Base-by-base conservation (phyloP, 331 rosid genomes). In the Quercus lobata region DNA sequence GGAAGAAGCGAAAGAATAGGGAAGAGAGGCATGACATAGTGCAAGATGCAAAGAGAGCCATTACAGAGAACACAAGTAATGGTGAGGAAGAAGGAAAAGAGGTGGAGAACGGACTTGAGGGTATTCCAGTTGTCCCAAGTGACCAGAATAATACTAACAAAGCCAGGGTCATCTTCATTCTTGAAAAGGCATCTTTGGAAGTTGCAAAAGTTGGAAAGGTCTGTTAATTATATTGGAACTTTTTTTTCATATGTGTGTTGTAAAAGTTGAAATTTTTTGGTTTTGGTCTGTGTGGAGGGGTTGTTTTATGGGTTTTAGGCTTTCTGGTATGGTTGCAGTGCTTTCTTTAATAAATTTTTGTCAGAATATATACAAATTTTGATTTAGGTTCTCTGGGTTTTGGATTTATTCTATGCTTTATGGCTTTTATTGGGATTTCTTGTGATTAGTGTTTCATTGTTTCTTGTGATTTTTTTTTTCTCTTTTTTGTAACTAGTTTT, bases 121-220 rank as follows among this genome's bases (percentile, higher is more conserved):
- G 88, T 34, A 88, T 90, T 53, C 87, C 91, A 3, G 22, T 88
- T 22, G 83, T 73, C 63, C 86, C 89, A 10, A 76, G 30, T 19
- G 77, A 75, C 24, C 75, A 57, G 24, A 83, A 69, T 12, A 49
- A 49, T 49, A 77, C 30, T 10, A 76, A 74, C 35, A 84, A 57
- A n/a, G 83, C 91, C 16, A 88, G 86, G 62, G 91, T 85, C n/a
- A 81, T 88, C 27, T 94, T 91, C 71, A 74, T 92, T 71, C 97
- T 94, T 7, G 97, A 94, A 86, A 92, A 73, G 82, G 97, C 98
- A 88, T 90, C 89, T 77, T 68, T 91, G 83, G 94, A 91, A 85
- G 92, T 89, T 29, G 97, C 89, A 72, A 92, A 92, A 86, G 97
- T 92, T 24, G 97, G 97, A 75, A 92, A 92, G 96, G 98, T 94